Evolutionary conservation across 2,329 filamentous ascomycete genomes (phyloP).

Genomic region (Taxawa tesnikishii): DNA sequence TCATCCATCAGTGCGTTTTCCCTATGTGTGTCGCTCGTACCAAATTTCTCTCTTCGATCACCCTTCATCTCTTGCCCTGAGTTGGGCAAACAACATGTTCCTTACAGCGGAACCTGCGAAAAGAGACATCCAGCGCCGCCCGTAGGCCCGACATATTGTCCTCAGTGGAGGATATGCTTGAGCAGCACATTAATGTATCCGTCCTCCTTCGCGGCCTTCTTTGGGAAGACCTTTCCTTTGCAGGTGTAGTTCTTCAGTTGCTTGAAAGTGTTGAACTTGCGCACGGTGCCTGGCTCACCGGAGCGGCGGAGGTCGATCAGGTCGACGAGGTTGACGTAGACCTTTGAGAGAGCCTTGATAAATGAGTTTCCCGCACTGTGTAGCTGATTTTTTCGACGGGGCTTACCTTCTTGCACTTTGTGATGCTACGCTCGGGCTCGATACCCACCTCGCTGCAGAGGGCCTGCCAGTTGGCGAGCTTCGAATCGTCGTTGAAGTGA

Average conservation of each 20-base stretch:
- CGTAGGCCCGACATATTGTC: too few relatives aligned
- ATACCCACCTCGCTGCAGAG: slow-evolving; percentile 8
- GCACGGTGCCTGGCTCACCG: slow-evolving; percentile 1
- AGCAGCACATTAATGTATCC: slow-evolving; percentile 6
- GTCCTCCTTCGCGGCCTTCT: slow-evolving; percentile 6
- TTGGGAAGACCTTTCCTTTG: slow-evolving; percentile 3
- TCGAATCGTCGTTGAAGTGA: background rate
- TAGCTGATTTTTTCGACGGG: background rate
- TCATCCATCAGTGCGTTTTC: too few relatives aligned
- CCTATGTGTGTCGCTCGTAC: too few relatives aligned
- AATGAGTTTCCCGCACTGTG: background rate
- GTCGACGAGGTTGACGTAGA: slow-evolving; percentile 10
- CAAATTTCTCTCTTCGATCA: too few relatives aligned
- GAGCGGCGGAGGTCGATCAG: slow-evolving; percentile 5
- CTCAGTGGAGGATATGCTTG: slow-evolving; percentile 1
- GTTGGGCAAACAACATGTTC: too few relatives aligned
- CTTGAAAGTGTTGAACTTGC: slow-evolving; percentile 1
- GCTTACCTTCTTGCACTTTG: slow-evolving; percentile 9
- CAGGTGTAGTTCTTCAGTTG: slow-evolving; percentile 4
- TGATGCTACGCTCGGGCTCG: slow-evolving; percentile 2
- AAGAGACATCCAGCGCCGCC: too few relatives aligned
- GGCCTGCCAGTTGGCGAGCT: slow-evolving; percentile 7
- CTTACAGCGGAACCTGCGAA: too few relatives aligned
- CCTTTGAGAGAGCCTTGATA: slow-evolving; percentile 6
- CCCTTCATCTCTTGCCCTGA: too few relatives aligned